A percentile compares a stretch with the other conserved stretches of the same genome.
phyloP scores from a whole-genome alignment of 2,329 filamentous ascomycete genomes.

The Fusarium ambrosium region DNA sequence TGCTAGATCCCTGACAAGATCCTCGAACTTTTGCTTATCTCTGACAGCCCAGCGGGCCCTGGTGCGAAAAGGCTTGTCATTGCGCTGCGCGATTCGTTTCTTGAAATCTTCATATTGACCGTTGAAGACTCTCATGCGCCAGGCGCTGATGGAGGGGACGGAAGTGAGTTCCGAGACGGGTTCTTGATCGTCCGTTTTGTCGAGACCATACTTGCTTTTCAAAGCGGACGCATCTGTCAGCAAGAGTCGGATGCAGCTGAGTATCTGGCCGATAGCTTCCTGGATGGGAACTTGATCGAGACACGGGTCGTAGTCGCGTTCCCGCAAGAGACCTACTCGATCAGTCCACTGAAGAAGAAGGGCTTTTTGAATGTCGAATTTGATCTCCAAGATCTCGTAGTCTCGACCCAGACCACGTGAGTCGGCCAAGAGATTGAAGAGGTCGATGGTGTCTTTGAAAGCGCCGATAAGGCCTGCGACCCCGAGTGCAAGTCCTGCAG shows the following conservation, averaged over 20 bases:
- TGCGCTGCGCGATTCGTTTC: background rate
- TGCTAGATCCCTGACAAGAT: background rate
- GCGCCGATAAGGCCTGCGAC: background rate
- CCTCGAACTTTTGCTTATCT: background rate
- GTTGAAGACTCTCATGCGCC: background rate
- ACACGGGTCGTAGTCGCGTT: background rate
- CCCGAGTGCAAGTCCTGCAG: background rate
- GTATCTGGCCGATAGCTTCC: background rate
- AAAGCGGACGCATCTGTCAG: background rate
- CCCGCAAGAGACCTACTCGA: background rate
- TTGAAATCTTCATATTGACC: background rate
- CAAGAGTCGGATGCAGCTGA: background rate
- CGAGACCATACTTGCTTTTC: background rate
- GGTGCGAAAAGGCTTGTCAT: background rate
- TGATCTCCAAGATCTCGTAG: background rate
- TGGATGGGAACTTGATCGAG: background rate
- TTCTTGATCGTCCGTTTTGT: background rate
- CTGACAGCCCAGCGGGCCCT: background rate
- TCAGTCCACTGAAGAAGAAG: background rate
- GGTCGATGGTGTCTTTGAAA: background rate
- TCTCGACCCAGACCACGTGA: background rate
- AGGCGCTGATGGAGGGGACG: background rate
- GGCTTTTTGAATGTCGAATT: background rate
- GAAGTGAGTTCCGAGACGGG: background rate
- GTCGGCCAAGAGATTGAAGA: background rate